phyloP scores from a whole-genome alignment of 371 early-diverging fungal genomes.

The Mortierella sp. region DNA sequence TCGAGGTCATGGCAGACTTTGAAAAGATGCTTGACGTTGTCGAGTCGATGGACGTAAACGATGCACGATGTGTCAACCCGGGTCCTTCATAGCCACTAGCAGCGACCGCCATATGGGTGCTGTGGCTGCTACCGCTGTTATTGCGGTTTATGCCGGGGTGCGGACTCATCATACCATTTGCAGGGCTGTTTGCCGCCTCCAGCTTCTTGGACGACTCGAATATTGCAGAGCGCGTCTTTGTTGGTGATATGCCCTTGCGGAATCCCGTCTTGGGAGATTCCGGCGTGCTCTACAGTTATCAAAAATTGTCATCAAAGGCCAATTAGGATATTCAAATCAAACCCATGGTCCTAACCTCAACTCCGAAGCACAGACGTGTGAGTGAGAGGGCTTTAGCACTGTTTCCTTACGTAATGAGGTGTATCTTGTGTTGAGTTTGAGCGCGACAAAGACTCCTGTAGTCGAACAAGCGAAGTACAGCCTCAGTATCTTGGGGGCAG shows the following conservation, averaged over 20 bases:
- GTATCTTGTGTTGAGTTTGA: background rate
- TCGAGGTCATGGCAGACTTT: constrained; percentile 42
- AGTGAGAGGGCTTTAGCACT: no score
- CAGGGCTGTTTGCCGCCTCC: constrained; percentile 7
- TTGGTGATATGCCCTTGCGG: constrained; percentile 34
- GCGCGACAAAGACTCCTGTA: background rate
- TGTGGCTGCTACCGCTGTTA: constrained; percentile 17
- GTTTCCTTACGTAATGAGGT: background rate
- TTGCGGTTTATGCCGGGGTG: constrained; percentile 11
- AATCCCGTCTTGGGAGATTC: constrained; percentile 18
- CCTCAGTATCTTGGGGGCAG: no score
- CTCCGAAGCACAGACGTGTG: no score
- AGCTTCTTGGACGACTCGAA: constrained; percentile 25
- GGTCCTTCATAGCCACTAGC: constrained; percentile 19
- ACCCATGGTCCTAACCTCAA: no score
- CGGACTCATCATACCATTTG: background rate
- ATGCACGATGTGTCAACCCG: constrained; percentile 28
- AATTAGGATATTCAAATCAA: no score
- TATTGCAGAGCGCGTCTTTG: constrained; percentile 18
- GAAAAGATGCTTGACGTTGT: constrained; percentile 37
- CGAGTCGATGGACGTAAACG: constrained; percentile 45
- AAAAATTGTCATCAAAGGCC: background rate
- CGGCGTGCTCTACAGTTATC: constrained; percentile 4
- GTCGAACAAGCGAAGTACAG: no score
- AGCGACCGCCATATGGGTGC: constrained; percentile 18